Evolutionary conservation across 257 asterid species (phyloP).

Genomic region (Handroanthus guayacan): DNA sequence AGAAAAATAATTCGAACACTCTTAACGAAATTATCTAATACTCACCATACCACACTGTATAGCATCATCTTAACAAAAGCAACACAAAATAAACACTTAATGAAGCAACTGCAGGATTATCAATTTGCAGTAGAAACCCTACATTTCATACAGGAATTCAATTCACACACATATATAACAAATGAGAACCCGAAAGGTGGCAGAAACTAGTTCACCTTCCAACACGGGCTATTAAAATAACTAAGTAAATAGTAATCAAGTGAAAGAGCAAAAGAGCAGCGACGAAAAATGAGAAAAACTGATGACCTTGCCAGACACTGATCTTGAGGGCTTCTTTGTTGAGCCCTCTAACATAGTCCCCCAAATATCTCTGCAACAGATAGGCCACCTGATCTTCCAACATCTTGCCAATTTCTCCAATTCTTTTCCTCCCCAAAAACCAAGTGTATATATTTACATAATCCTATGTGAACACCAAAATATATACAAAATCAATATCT

Average conservation of each 20-base stretch:
- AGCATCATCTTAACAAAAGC: conserved; percentile 1
- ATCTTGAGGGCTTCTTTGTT: conserved; percentile 96
- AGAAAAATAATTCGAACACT: neutral
- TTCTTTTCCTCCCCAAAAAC: neutral
- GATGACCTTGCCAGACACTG: conserved; percentile 98
- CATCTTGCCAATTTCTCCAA: conserved; percentile 56
- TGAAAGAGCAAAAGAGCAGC: neutral
- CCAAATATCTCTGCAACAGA: conserved; percentile 87
- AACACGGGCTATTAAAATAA: neutral
- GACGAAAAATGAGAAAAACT: neutral
- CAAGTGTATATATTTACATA: neutral
- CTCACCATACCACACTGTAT: neutral
- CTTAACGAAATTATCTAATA: neutral
- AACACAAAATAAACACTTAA: neutral
- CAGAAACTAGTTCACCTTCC: conserved; percentile 6
- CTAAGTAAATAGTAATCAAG: neutral
- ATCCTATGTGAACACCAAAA: neutral
- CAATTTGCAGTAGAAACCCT: neutral
- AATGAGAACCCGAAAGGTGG: neutral
- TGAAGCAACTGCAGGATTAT: neutral
- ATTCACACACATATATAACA: neutral
- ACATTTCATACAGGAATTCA: neutral
- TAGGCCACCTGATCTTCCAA: conserved; percentile 99
- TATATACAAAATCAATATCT: conserved; percentile 9
- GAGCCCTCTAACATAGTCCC: conserved; percentile 94